Percentiles rank a stretch among this genome's conserved stretches.
Conservation (phyloP, 2,329 filamentous ascomycete genomes). For the Colletotrichum trifolii region DNA sequence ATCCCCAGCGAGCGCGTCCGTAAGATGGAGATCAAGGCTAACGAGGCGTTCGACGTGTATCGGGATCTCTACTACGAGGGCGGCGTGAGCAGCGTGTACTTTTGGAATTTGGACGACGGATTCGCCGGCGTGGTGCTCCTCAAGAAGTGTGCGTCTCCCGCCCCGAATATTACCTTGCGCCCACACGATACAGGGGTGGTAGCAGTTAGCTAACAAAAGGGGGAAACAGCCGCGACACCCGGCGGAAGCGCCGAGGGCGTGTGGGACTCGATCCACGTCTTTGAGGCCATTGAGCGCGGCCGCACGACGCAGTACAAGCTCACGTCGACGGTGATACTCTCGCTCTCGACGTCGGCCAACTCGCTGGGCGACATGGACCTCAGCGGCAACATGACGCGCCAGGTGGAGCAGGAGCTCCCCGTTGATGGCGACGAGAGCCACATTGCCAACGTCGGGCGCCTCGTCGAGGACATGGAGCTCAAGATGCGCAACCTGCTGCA, state of each 20-base stretch:
- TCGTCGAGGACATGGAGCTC: constrained; percentile 99
- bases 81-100: constrained; percentile 94
- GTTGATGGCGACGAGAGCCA: constrained; percentile 93
- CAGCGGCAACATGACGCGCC: constrained; percentile 96
- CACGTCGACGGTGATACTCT: constrained; percentile 95
- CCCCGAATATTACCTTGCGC: background rate
- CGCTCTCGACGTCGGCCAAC: constrained; percentile 71
- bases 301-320: constrained; percentile 96
- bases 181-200: background rate
- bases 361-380: constrained; percentile 88
- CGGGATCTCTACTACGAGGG: constrained; percentile 97
- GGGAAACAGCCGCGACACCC: constrained; percentile 69
- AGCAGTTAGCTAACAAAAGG: background rate
- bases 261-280: constrained; percentile 99
- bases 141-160: constrained; percentile 80
- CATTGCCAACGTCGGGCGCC: constrained; percentile 91
- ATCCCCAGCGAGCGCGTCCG: constrained; percentile 90
- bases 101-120: constrained; percentile 98
- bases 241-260: constrained; percentile 78
- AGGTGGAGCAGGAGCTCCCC: constrained; percentile 90
- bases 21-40: constrained; percentile 93
- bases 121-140: constrained; percentile 95
- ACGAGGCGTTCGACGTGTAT: constrained; percentile 97
- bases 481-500: constrained; percentile 99
- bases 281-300: constrained; percentile 93